Conservation (phyloP, 495 filamentous ascomycete species). For the Lineolata rhizophorae region DNA sequence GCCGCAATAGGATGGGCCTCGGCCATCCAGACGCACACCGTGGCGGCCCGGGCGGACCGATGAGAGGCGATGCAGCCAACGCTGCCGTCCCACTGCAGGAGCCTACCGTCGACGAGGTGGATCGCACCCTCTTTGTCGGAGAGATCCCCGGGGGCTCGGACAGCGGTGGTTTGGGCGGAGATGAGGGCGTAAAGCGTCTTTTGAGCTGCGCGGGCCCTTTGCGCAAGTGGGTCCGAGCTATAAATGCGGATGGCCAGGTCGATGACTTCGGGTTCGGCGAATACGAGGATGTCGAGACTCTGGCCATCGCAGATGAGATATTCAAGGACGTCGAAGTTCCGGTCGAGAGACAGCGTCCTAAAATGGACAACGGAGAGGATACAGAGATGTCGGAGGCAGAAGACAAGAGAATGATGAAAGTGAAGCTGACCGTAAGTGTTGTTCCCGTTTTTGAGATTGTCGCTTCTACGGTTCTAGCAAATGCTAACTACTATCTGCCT, state of each 20-base stretch:
- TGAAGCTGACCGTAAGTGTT: constrained; percentile 33
- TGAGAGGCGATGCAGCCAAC: too few relatives aligned
- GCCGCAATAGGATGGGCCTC: constrained; percentile 46
- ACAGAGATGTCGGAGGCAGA: constrained; percentile 24
- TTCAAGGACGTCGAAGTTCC: constrained; percentile 75
- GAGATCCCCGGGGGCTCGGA: constrained; percentile 73
- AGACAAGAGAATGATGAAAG: constrained; percentile 42
- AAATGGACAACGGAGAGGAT: constrained; percentile 19
- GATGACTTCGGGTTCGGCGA: constrained; percentile 91
- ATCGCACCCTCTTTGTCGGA: constrained; percentile 76
- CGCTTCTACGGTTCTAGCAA: too few relatives aligned
- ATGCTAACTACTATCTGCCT: background rate
- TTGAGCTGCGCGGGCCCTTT: constrained; percentile 57
- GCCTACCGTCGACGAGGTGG: constrained; percentile 76
- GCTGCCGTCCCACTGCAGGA: too few relatives aligned
- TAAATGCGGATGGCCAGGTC: constrained; percentile 62
- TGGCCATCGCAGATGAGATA: constrained; percentile 69
- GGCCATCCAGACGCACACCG: too few relatives aligned
- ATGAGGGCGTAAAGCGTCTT: constrained; percentile 67
- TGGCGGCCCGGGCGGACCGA: too few relatives aligned
- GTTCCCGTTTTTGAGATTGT: too few relatives aligned
- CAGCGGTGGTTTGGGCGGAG: constrained; percentile 50
- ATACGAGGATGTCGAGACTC: constrained; percentile 78
- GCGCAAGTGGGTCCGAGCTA: constrained; percentile 65
- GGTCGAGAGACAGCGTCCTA: constrained; percentile 40